Evolutionary conservation across 768 basidiomycete species (phyloP), one percentile per base, ranked within the genome.

Genomic region (Mycena sanguinolenta): DNA sequence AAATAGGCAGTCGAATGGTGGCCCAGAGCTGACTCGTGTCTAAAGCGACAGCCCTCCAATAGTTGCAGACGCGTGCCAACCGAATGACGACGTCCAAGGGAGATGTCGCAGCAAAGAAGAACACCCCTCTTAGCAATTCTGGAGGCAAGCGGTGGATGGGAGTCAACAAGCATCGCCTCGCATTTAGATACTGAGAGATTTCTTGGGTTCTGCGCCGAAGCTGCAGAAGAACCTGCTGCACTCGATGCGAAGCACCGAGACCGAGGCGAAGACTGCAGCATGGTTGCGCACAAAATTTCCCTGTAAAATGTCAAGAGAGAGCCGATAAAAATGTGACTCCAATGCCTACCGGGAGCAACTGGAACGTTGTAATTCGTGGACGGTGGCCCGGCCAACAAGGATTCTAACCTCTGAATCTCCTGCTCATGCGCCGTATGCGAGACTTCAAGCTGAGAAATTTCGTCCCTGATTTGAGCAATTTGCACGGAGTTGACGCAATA

Each of bases 91-190:
- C 13, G 36, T 38, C 14, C 36, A 14, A 14, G 39, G 10, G 17
- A 3, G 1, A 23, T 38, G 36, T 21, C 17, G 49, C 39, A 12
- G 58, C 53, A 50, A 64, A 59, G 12, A 39, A 28, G 38, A 72
- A 72, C 13, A 72, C 53, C 27, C 52, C 54, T 14, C 16, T 9
- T n/a, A 63, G n/a, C n/a, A n/a, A n/a, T n/a, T n/a, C n/a, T n/a
- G n/a, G n/a, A n/a, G n/a, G n/a, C n/a, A n/a, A n/a, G 46, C 58
- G 55, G 27, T 67, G 71, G 21, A 72, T 69, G 21, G 71, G 67
- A 17, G 71, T 36, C n/a, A 64, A 21, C 17, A 72, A 10, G 30
- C 28, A 61, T 2, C 63, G 66, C 28, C 54, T 64, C 19, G 34
- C 28, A 12, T 28, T 32, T 9, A 72, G 23, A 58, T 64, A 61